These are phyloP conservation scores for Lodderomyces margitis DNA, from an alignment of 1,139 yeast species.

Conservation along the genomic window DNA sequence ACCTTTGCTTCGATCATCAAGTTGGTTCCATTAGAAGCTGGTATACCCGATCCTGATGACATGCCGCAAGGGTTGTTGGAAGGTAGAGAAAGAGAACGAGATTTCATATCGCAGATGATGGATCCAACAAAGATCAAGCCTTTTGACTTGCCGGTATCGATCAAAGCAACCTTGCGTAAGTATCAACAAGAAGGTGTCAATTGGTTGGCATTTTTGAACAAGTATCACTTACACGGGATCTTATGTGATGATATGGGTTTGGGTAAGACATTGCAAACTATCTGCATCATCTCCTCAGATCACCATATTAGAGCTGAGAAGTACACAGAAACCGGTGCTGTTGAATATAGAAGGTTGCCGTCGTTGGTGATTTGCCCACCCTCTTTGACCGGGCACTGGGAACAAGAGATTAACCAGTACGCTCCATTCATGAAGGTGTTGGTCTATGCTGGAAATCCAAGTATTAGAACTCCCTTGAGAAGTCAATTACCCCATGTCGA, in stretches of 20 bases:
- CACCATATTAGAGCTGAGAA: constrained; percentile 82
- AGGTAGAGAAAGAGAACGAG: constrained; percentile 93
- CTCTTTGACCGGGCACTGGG: constrained; percentile 98
- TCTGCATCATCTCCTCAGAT: constrained; percentile 95
- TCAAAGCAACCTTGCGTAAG: constrained; percentile 88
- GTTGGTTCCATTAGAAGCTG: constrained; percentile 94
- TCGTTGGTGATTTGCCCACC: constrained; percentile 94
- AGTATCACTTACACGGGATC: constrained; percentile 93
- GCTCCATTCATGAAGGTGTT: constrained; percentile 83
- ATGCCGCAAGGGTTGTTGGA: constrained; percentile 80
- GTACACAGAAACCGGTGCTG: constrained; percentile 55
- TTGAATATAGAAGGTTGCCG: constrained; percentile 76
- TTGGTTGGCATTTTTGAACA: constrained; percentile 95
- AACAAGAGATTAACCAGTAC: constrained; percentile 86
- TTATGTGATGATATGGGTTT: constrained; percentile 99
- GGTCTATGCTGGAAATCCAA: constrained; percentile 92
- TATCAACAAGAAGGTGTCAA: constrained; percentile 99
- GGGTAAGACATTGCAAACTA: constrained; percentile 95
- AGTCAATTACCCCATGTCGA: constrained; percentile 59
- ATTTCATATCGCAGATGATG: constrained; percentile 96
- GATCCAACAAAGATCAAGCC: constrained; percentile 92
- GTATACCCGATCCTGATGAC: constrained; percentile 93
- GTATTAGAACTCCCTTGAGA: constrained; percentile 61
- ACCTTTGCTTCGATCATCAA: constrained; percentile 96
- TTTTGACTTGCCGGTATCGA: constrained; percentile 84